These are phyloP conservation scores for Termitomyces sp. DNA, from an alignment of 768 basidiomycete genomes.

Conservation along the genomic window DNA sequence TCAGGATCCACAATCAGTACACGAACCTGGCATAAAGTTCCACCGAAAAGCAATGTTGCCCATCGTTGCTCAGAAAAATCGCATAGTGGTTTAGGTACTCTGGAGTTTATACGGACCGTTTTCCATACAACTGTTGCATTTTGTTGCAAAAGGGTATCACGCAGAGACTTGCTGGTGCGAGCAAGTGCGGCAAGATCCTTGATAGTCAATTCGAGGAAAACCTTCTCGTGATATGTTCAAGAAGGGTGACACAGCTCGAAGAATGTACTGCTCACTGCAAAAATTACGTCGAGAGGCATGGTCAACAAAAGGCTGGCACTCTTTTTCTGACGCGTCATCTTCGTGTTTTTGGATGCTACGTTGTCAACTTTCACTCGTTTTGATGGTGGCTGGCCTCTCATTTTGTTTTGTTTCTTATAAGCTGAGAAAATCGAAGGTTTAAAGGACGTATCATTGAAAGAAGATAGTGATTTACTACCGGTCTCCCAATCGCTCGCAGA, in stretches of 20 bases:
- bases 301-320: not conserved
- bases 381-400: not conserved
- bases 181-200: slow-evolving; percentile 23
- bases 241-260: not conserved
- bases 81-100: slow-evolving; percentile 18
- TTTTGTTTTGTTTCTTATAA: not conserved
- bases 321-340: not conserved
- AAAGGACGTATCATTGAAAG: not conserved
- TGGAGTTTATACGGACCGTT: slow-evolving; percentile 10
- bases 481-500: not conserved
- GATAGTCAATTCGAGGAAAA: slow-evolving; percentile 19
- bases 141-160: slow-evolving; percentile 15
- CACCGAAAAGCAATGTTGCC: slow-evolving; percentile 23
- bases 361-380: not conserved
- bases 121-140: slow-evolving; percentile 23
- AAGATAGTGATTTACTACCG: too few relatives aligned
- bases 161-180: slow-evolving; percentile 19
- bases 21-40: slow-evolving; percentile 20
- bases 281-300: not conserved
- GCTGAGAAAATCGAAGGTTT: not conserved
- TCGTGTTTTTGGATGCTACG: not conserved
- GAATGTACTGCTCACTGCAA: not conserved
- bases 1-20: not conserved
- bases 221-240: slow-evolving; percentile 7
- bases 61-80: slow-evolving; percentile 24